Evolutionary conservation across 495 filamentous ascomycete genomes (phyloP), one percentile per base, ranked within the genome.

Genomic region (Aspergillus hancockii): DNA sequence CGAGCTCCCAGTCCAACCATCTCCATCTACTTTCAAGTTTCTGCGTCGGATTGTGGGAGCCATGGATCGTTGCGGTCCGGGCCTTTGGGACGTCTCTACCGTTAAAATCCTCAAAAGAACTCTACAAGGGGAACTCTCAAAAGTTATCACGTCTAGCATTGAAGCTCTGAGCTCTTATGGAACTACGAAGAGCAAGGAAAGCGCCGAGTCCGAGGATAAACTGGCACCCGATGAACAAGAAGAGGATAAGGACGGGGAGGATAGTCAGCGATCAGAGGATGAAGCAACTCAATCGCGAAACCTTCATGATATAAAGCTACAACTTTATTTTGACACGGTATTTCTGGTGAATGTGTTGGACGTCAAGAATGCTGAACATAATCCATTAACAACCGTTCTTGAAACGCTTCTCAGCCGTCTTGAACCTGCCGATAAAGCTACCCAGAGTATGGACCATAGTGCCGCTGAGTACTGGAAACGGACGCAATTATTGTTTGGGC

Each of bases 81-180:
- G 98, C 64, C 69, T 98, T 9, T 98, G 94, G 94, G 93, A 87
- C 56, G 82, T 85, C 3, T 81, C 79, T 3, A 89, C 89, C 0
- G 83, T 92, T 0, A 62, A 64, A 9, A 75, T 77, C 3, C 64
- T 98, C 46, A 95, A 93, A 73, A 57, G 59, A 9, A 55, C 71
- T 32, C 64, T 90, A 13, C 65, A 78, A 16, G 69, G 67, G 41
- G 75, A 71, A 18, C 32, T 75, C 2, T 59, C 70, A 7, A 40
- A n/a, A 16, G 13, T 57, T 13, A 41, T 74, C 23, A 41, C 43
- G 0, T 67, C 72, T n/a, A 58, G 61, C 13, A 36, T 74, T 0
- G 55, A 70, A 46, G 52, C 55, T n/a, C 32, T 76, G 31, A 63
- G 65, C 23, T 59, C 54, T 40, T n/a, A 51, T 19, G 13, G 34